Evolutionary conservation across 768 basidiomycete species (phyloP).

Genomic region (Suillus cothurnatus): DNA sequence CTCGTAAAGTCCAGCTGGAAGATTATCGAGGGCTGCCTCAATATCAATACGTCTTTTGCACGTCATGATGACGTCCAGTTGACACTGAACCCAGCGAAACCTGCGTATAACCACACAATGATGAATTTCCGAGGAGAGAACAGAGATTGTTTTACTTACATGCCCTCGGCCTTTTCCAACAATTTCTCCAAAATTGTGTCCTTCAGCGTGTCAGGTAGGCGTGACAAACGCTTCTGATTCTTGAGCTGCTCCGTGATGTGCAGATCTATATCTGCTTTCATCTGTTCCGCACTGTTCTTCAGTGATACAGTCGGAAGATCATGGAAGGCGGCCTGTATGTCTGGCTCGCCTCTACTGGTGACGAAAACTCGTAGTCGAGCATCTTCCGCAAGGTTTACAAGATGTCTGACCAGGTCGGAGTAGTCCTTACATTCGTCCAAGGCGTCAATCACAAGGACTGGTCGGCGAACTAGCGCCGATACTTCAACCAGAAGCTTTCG

Average conservation of each 20-base stretch:
- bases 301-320: slow-evolving; percentile 4
- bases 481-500: neutral
- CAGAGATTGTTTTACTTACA: neutral
- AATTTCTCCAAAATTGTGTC: neutral
- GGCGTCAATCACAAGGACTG: slow-evolving; percentile 15
- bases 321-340: neutral
- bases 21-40: slow-evolving; percentile 7
- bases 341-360: neutral
- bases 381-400: neutral
- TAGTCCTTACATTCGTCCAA: slow-evolving; percentile 16
- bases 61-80: neutral
- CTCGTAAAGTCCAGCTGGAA: slow-evolving; percentile 22
- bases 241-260: slow-evolving; percentile 5
- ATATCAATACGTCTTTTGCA: slow-evolving; percentile 3
- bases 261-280: neutral
- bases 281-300: neutral
- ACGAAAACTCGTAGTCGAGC: slow-evolving; percentile 11
- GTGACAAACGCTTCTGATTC: neutral
- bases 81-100: slow-evolving; percentile 15
- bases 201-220: neutral
- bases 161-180: slow-evolving; percentile 7
- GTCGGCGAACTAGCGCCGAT: neutral
- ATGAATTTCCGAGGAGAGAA: neutral
- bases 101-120: neutral
- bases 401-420: neutral